Base-by-base conservation (phyloP, 176 grass and related monocot species). In the Urochloa ruziziensis region DNA sequence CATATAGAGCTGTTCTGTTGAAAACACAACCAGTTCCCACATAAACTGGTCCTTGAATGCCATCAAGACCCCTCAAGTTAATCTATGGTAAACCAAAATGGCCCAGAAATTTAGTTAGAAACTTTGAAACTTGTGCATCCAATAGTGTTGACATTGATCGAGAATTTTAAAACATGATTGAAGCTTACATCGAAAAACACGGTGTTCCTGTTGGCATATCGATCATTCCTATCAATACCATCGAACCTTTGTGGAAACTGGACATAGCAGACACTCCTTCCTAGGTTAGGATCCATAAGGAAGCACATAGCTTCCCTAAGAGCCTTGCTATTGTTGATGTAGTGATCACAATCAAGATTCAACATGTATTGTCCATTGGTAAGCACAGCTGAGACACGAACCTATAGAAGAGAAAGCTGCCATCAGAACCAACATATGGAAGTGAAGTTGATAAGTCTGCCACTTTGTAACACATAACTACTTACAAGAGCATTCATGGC, bases 291-390 rank as follows among this genome's bases (percentile, higher is more conserved):
- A 80, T 99, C 96, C 96, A 99, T 99, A 84, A 99, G 96, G 81
- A 99, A 99, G 81, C 96, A 99, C 96, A 99, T 99, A 81, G 96
- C 91, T 78, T 99, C 96, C 79, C 96, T 86, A 42, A 99, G 34
- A 85, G 96, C 96, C 89, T 96, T 99, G 79, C 96, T 99, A 58
- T 99, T 99, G 80, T 99, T 99, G 82, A 99, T 96, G 89, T 99
- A 99, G 83, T 99, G 96, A 96, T 99, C 96, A 94, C 96, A 99
- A 86, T 99, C 96, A 83, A 99, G 96, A 99, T 99, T 99, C 89
- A 99, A 88, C 93, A 99, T 82, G 80, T 96, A 99, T 82, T 92
- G 93, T 80, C 96, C 96, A 79, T 99, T 99, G 23, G 96, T 99
- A 84, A 99, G 93, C 19, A 99, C 96, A 87, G 96, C 96, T 70